These are phyloP conservation scores for Rugosomyces carneus DNA, from an alignment of 1,284 basidiomycete genomes.

Conservation along the genomic window DNA sequence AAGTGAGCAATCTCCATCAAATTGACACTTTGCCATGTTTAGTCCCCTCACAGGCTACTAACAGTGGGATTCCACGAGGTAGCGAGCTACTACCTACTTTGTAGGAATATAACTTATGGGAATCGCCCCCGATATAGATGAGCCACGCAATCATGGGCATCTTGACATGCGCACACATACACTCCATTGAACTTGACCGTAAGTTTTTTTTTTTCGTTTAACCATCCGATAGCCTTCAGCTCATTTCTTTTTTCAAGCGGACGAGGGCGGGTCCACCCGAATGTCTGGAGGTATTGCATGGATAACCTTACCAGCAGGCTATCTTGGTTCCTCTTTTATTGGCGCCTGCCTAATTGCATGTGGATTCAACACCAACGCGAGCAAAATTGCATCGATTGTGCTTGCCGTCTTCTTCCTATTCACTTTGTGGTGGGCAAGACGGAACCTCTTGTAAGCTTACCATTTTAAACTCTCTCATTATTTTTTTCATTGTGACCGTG, in stretches of 20 bases:
- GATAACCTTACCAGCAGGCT: slow-evolving; percentile 85
- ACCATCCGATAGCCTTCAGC: not conserved
- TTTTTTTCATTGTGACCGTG: not conserved
- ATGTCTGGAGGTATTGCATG: slow-evolving; percentile 92
- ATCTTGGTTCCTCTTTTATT: slow-evolving; percentile 88
- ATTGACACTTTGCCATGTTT: too few relatives aligned
- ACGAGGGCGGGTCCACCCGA: slow-evolving; percentile 88
- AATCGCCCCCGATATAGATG: slow-evolving; percentile 48
- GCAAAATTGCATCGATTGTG: slow-evolving; percentile 82
- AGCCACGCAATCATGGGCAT: slow-evolving; percentile 79
- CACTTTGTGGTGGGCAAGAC: slow-evolving; percentile 87
- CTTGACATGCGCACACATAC: slow-evolving; percentile 87
- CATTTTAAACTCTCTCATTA: not conserved
- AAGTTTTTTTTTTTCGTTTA: slow-evolving; percentile 14
- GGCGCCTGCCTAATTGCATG: slow-evolving; percentile 88
- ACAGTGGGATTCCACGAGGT: slow-evolving; percentile 91
- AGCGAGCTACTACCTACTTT: too few relatives aligned
- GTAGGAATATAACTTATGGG: slow-evolving; percentile 17
- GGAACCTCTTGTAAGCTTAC: slow-evolving; percentile 64
- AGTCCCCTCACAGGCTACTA: slow-evolving; percentile 60
- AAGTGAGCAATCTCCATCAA: slow-evolving; percentile 68
- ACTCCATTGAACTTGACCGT: slow-evolving; percentile 84
- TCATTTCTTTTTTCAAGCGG: slow-evolving; percentile 42
- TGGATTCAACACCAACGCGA: slow-evolving; percentile 91
- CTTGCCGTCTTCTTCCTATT: slow-evolving; percentile 87